Conservation (phyloP, 306 rosid species). For the Calophaca sinica region DNA sequence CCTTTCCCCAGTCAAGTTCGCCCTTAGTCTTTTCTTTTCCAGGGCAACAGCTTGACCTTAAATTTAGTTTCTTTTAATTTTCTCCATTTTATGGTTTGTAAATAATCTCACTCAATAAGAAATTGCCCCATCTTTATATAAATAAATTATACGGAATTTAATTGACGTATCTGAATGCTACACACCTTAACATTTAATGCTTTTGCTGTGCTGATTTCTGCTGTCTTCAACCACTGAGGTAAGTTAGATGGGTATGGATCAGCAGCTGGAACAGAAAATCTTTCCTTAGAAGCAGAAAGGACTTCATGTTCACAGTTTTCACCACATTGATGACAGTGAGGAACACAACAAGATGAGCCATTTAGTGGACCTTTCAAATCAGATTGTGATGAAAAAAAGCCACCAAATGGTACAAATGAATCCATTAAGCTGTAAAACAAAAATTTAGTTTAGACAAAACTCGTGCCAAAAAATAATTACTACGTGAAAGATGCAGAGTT, state of each 20-base stretch:
- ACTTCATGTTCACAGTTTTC: constrained; percentile 69
- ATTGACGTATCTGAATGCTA: constrained; percentile 44
- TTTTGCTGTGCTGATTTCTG: constrained; percentile 55
- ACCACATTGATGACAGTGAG: constrained; percentile 55
- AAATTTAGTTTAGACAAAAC: constrained; percentile 31
- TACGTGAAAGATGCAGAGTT: constrained; percentile 28
- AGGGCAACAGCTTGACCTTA: neutral
- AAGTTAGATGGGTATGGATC: constrained; percentile 63
- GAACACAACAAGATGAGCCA: constrained; percentile 56
- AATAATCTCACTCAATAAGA: neutral
- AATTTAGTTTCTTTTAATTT: constrained; percentile 25
- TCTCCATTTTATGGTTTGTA: constrained; percentile 16
- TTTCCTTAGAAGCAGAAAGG: constrained; percentile 55
- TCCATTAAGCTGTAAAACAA: constrained; percentile 84
- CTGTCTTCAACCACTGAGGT: constrained; percentile 78
- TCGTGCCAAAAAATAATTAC: constrained; percentile 28
- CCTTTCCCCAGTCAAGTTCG: constrained; percentile 18
- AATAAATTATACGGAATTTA: constrained; percentile 14
- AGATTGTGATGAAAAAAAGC: constrained; percentile 89
- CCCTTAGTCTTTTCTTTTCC: neutral
- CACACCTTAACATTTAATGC: constrained; percentile 74
- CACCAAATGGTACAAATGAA: constrained; percentile 94
- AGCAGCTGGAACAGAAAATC: constrained; percentile 54
- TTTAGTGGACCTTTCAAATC: constrained; percentile 63
- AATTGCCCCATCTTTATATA: constrained; percentile 9